Base-by-base conservation (phyloP, 352 stramenopile genomes). In the Pythium utonaiense region DNA sequence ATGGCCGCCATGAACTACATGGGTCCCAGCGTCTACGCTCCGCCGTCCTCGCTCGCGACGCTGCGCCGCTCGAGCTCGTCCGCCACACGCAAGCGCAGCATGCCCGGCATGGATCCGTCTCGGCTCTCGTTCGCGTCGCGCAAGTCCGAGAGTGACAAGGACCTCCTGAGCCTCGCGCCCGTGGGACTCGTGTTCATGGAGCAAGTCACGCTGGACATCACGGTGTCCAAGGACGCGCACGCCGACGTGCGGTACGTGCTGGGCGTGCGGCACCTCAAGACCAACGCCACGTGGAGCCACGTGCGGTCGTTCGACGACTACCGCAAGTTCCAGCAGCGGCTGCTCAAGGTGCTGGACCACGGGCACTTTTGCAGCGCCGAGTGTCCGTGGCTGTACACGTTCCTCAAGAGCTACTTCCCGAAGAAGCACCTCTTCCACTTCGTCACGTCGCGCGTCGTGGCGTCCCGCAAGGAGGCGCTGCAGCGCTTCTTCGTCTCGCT, bases 341-440 rank as follows among this genome's bases (percentile, higher is more conserved):
- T 92, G 25, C 62, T 92, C 24, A 83, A 83, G 60, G 61, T 69
- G 21, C 60, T 92, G 3, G 57, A 83, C 47, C 83, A 88, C 56
- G 83, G 83, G 9, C 83, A 92, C 52, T 90, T 92, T 55, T 92
- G 83, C 61, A 71, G 62, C 22, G 78, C 76, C 36, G 82, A 86
- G 54, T 91, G 82, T 42, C 80, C 82, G 38, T 89, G 78, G 78
- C 60, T 91, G 12, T 88, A 77, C 49, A 85, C 71, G 8, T 89
- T 91, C 45, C 48, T 91, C 14, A 86, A 85, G 66, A 89, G 78
- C 62, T 89, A 89, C 58, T 91, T 91, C 66, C 82, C 82, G 13
- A 87, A 87, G 61, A 84, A 80, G 30, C 53, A 78, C 21, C 51
- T 89, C 1, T 87, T 86, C 61, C 65, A 71, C 8, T 87, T 88